These are phyloP conservation scores for Hypseocharis bilobata DNA, from an alignment of 441 rosid species.

Conservation along the genomic window DNA sequence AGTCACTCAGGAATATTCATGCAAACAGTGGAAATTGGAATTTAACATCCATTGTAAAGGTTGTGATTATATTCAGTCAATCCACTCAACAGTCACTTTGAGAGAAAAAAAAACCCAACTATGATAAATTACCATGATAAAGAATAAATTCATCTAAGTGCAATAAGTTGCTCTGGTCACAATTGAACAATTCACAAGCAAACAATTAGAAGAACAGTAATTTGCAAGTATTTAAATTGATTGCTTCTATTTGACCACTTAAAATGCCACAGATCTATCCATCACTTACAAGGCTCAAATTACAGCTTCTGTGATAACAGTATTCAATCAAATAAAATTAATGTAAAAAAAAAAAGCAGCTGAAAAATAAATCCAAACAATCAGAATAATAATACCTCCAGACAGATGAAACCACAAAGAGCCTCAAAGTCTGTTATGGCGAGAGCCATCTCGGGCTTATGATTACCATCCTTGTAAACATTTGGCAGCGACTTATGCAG, in stretches of 20 bases:
- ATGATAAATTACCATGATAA: too few species aligned
- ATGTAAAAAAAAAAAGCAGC: neutral
- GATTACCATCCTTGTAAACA: conserved; percentile 68
- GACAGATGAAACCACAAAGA: conserved; percentile 64
- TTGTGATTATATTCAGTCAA: too few species aligned
- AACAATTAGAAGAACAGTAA: neutral
- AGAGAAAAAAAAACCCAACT: too few species aligned
- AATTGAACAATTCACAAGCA: neutral
- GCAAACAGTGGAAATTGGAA: neutral
- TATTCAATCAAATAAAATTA: neutral
- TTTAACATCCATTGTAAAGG: too few species aligned
- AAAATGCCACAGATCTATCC: neutral
- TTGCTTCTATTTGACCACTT: neutral
- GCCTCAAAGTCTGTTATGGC: conserved; percentile 81
- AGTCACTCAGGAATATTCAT: neutral
- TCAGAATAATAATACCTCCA: conserved; percentile 35
- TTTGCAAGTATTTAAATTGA: too few species aligned
- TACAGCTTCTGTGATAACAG: neutral
- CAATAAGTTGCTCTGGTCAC: too few species aligned
- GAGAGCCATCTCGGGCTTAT: conserved; percentile 97
- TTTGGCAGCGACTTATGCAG: conserved; percentile 63
- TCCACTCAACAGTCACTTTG: too few species aligned
- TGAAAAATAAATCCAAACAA: neutral
- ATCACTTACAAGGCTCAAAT: neutral
- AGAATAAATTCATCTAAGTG: too few species aligned